These are phyloP conservation scores for Heterococcus sp. DNA, from an alignment of 108 stramenopile genomes.

Conservation along the genomic window DNA sequence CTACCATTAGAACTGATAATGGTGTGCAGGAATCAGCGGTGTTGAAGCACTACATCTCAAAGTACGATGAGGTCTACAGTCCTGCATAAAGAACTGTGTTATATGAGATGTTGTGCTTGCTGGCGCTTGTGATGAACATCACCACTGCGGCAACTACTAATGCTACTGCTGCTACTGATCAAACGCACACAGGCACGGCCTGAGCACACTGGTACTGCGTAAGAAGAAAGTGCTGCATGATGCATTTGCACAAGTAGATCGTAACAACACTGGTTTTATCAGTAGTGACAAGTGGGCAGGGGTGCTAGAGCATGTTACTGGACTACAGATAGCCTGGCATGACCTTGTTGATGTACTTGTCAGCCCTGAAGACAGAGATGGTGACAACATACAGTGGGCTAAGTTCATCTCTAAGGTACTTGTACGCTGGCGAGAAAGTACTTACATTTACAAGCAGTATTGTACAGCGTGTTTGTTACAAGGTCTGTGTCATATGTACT, in stretches of 20 bases:
- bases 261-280: conserved; percentile 5
- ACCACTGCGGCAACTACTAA: neutral
- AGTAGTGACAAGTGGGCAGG: conserved; percentile 32
- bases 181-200: neutral
- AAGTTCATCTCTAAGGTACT: neutral
- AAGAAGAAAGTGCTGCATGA: conserved; percentile 14
- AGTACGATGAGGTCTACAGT: too few relatives aligned
- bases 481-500: too few relatives aligned
- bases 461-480: too few relatives aligned
- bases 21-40: too few relatives aligned
- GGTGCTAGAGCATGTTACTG: conserved; percentile 34
- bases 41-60: too few relatives aligned
- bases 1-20: too few relatives aligned
- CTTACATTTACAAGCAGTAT: too few relatives aligned
- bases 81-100: too few relatives aligned
- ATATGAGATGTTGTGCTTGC: neutral
- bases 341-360: conserved; percentile 8
- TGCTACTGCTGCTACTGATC: neutral
- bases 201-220: conserved; percentile 41
- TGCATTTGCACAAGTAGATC: conserved; percentile 21
- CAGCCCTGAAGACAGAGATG: conserved; percentile 4
- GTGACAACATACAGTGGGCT: conserved; percentile 19
- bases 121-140: neutral
- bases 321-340: conserved; percentile 12
- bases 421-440: neutral